These are phyloP conservation scores for Lasiodiplodia gonubiensis DNA, from an alignment of 2,329 filamentous ascomycete genomes.

Conservation along the genomic window DNA sequence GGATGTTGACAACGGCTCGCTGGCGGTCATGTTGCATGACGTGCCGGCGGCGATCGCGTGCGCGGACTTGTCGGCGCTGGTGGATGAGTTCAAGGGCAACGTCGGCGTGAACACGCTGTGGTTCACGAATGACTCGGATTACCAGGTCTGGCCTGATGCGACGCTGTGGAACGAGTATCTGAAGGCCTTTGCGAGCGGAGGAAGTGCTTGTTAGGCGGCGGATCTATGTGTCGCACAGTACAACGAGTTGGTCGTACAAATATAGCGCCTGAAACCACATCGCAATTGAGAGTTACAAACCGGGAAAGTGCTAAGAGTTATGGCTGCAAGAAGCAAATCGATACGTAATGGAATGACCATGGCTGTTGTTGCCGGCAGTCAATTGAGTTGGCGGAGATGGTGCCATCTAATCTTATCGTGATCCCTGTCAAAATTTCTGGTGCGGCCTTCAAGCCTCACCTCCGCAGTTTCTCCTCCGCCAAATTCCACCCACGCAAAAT, in stretches of 20 bases:
- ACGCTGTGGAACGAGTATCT: neutral
- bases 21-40: conserved; percentile 17
- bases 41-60: neutral
- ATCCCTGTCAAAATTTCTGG: conserved; percentile 29
- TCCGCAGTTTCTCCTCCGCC: conserved; percentile 4
- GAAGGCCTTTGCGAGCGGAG: conserved; percentile 12
- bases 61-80: neutral
- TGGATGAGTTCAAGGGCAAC: neutral
- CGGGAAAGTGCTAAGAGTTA: no score
- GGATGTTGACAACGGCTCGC: neutral
- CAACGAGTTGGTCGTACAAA: no score
- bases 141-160: conserved; percentile 10
- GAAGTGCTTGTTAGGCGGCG: conserved; percentile 2
- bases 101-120: conserved; percentile 3
- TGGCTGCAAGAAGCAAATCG: no score
- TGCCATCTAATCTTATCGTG: conserved; percentile 25
- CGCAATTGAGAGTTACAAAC: no score
- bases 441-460: conserved; percentile 4
- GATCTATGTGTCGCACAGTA: no score
- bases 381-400: neutral
- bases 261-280: no score
- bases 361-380: no score
- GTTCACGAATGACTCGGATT: neutral
- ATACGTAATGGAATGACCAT: no score
- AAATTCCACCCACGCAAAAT: conserved; percentile 37